A percentile compares a stretch with the other conserved stretches of the same genome.
Conservation (phyloP, 148 eudicot genomes). For the Vaccinium myrtillus region DNA sequence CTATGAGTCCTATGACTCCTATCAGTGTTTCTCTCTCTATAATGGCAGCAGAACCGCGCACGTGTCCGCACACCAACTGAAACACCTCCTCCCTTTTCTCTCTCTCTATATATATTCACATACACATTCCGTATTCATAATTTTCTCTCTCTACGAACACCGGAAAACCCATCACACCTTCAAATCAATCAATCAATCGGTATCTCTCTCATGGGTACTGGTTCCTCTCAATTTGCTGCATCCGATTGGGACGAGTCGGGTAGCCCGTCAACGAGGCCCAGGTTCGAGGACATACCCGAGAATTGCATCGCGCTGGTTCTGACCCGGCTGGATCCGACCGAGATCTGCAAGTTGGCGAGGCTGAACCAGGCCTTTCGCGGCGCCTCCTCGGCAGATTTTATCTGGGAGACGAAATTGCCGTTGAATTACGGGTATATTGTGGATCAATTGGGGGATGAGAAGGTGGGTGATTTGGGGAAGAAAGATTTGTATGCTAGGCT, state of each 20-base stretch:
- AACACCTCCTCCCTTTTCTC: background rate
- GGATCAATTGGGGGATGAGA: conserved; percentile 21
- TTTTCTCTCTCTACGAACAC: background rate
- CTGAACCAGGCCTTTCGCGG: conserved; percentile 65
- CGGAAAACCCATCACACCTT: background rate
- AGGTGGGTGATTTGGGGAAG: conserved; percentile 29
- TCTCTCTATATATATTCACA: background rate
- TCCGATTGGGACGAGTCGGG: conserved; percentile 14
- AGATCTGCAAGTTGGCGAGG: conserved; percentile 73
- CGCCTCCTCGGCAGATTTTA: conserved; percentile 85
- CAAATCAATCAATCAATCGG: background rate
- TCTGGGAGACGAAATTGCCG: conserved; percentile 80
- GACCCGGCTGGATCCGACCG: conserved; percentile 64
- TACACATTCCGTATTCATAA: background rate
- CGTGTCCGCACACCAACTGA: background rate
- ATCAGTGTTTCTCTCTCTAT: conserved; percentile 2
- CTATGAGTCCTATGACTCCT: too few relatives aligned
- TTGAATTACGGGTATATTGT: conserved; percentile 49
- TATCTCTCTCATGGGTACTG: conserved; percentile 26
- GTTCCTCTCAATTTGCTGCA: conserved; percentile 10
- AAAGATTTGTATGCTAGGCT: conserved; percentile 71
- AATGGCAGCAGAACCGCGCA: background rate
- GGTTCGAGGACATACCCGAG: conserved; percentile 78
- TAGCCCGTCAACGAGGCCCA: conserved; percentile 22
- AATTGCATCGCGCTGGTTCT: conserved; percentile 72